Evolutionary conservation across 805 yeast species (phyloP), one percentile per base, ranked within the genome.

Genomic region (Sugiyamaella mastotermitis): DNA sequence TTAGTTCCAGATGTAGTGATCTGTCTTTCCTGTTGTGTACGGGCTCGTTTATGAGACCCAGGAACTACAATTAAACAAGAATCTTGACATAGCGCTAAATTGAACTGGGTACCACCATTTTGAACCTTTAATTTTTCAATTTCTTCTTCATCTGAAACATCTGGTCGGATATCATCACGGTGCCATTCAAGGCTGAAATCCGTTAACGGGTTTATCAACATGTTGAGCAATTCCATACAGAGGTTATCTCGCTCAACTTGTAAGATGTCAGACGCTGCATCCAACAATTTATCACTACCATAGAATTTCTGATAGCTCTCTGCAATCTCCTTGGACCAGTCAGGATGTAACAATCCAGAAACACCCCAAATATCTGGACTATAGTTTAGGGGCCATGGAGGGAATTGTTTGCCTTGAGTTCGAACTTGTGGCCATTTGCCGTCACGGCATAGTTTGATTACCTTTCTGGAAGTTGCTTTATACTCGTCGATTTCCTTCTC

Each of bases 131-230:
- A 55, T 42, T 62, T 63, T 31, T 49, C 55, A 4, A 62, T 61
- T 49, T 71, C 77, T 48, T 71, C 69, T 37, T 66, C 70, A 5
- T 59, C 61, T 4, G 66, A 53, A 14, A 57, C 73, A 20, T 68
- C 72, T 9, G 74, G 73, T 40, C 62, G 62, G 37, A 72, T 68
- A 45, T 65, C 64, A 51, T 72, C 76, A 27, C 76, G 57, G 50
- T 72, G 76, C 77, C 76, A 71, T 42, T 66, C 70, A 45, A 71
- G 58, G n/a, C 64, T 75, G 52, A 71, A 71, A 51, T 71, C 73
- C 8, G 72, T 66, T 38, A 67, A 57, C 3, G 77, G 77, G 44
- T 71, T 71, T 46, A 71, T 69, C 42, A 71, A 62, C 76, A 71
- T 69, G 50, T 71, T 71, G 51, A 71, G 61, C 35, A 71, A 58